phyloP scores from a whole-genome alignment of 2,329 filamentous ascomycete genomes.

The Sarocladiaceae sp. region DNA sequence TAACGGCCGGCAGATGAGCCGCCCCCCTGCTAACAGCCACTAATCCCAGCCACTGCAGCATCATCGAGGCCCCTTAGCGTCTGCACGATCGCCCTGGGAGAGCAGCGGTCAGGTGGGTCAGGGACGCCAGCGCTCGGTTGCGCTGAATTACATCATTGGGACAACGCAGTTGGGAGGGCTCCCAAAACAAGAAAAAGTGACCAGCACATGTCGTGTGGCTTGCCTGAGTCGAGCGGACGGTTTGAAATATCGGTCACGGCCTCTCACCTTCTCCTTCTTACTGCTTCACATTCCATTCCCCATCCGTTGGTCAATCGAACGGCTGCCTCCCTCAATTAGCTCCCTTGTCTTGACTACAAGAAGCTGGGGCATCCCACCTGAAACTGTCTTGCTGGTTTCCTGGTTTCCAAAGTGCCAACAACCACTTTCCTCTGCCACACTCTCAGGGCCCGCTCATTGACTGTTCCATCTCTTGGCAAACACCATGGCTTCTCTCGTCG shows the following conservation, averaged over 20 bases:
- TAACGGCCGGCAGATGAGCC: neutral
- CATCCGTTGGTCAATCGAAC: neutral
- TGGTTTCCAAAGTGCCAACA: neutral
- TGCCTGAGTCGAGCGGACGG: neutral
- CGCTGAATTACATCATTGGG: constrained; percentile 10
- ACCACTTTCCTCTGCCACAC: neutral
- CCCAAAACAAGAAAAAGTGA: constrained; percentile 8
- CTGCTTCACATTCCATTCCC: neutral
- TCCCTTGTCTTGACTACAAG: constrained; percentile 3
- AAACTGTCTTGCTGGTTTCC: neutral
- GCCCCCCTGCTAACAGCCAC: neutral
- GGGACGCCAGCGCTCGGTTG: neutral
- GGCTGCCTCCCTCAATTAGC: constrained; percentile 5
- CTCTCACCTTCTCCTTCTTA: neutral
- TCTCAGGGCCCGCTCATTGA: neutral
- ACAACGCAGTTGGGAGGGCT: neutral
- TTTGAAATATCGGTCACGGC: constrained; percentile 5
- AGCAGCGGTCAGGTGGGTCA: neutral
- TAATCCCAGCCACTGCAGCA: neutral
- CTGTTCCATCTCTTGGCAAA: neutral
- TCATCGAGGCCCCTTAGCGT: neutral
- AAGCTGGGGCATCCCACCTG: neutral
- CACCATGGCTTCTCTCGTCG: constrained; percentile 47
- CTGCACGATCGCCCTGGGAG: neutral
- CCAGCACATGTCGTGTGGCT: neutral